phyloP scores from a whole-genome alignment of 2,329 filamentous ascomycete species.

The Aspergillus piperis region DNA sequence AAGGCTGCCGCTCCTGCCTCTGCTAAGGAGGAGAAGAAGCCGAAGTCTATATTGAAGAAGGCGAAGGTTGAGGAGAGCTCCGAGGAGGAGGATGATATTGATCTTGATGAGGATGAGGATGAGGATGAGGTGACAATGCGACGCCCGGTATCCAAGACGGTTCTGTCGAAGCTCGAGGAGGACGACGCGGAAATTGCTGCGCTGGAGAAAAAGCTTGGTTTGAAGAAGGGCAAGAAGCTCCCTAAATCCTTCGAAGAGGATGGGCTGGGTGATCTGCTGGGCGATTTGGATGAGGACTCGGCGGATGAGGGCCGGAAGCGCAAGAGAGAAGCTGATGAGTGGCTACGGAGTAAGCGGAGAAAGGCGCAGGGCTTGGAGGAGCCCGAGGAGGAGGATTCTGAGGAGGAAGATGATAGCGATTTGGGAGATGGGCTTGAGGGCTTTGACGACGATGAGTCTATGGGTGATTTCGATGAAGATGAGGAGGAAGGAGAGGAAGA shows the following conservation, averaged over 20 bases:
- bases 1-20: slow-evolving; percentile 10
- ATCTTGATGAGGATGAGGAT: slow-evolving; percentile 29
- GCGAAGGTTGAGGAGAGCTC: slow-evolving; percentile 27
- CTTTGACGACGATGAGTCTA: slow-evolving; percentile 27
- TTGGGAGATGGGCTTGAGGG: slow-evolving; percentile 32
- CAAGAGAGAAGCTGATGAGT: slow-evolving; percentile 64
- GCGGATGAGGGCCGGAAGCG: slow-evolving; percentile 56
- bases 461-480: slow-evolving; percentile 25
- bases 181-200: slow-evolving; percentile 88
- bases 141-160: slow-evolving; percentile 36
- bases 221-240: slow-evolving; percentile 73
- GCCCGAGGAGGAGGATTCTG: slow-evolving; percentile 20
- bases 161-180: slow-evolving; percentile 68
- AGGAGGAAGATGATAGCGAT: slow-evolving; percentile 26
- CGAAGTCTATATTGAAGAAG: slow-evolving; percentile 43
- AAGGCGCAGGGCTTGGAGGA: slow-evolving; percentile 47
- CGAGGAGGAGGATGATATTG: slow-evolving; percentile 32
- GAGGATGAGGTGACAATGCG: slow-evolving; percentile 9
- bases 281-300: slow-evolving; percentile 61
- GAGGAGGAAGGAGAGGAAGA: slow-evolving; percentile 39
- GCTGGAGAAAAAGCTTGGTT: slow-evolving; percentile 82
- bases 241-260: slow-evolving; percentile 77
- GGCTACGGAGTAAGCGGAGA: slow-evolving; percentile 59
- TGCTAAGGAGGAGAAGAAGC: slow-evolving; percentile 20
- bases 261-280: slow-evolving; percentile 76